These are phyloP conservation scores for Scytalidium sp. DNA, from an alignment of 2,329 filamentous ascomycete genomes.

Conservation along the genomic window DNA sequence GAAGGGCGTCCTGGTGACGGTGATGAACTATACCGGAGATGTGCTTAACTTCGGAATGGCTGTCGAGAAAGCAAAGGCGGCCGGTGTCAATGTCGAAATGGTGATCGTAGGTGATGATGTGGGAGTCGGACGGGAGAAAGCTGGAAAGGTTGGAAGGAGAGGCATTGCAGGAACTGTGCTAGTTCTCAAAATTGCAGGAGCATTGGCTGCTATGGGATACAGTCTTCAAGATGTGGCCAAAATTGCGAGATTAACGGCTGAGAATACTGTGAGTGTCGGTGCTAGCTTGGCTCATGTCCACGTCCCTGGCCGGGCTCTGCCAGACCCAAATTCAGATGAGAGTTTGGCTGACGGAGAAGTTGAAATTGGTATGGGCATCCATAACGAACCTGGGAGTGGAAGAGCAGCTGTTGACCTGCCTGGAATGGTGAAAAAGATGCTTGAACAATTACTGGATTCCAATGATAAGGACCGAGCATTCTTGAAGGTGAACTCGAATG, in stretches of 20 bases:
- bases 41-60: conserved; percentile 92
- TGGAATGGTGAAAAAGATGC: conserved; percentile 56
- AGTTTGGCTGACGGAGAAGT: conserved; percentile 53
- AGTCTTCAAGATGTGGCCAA: conserved; percentile 68
- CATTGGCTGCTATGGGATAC: conserved; percentile 69
- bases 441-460: conserved; percentile 59
- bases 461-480: conserved; percentile 64
- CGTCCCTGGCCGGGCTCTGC: conserved; percentile 70
- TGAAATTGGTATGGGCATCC: conserved; percentile 71
- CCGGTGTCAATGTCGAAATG: conserved; percentile 78
- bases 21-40: conserved; percentile 94
- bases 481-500: conserved; percentile 54
- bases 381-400: conserved; percentile 60
- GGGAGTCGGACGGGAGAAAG: conserved; percentile 75
- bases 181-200: conserved; percentile 87
- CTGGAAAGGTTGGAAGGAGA: conserved; percentile 87
- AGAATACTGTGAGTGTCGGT: conserved; percentile 81
- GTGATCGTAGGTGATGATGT: conserved; percentile 90
- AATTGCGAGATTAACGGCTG: conserved; percentile 67
- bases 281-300: conserved; percentile 89
- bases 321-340: conserved; percentile 52
- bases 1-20: conserved; percentile 79
- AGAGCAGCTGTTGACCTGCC: conserved; percentile 45
- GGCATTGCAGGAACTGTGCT: conserved; percentile 90
- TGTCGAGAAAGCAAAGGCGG: conserved; percentile 84